These are phyloP conservation scores for Hymenoscyphus albidus DNA, from an alignment of 2,329 filamentous ascomycete species.

Conservation along the genomic window DNA sequence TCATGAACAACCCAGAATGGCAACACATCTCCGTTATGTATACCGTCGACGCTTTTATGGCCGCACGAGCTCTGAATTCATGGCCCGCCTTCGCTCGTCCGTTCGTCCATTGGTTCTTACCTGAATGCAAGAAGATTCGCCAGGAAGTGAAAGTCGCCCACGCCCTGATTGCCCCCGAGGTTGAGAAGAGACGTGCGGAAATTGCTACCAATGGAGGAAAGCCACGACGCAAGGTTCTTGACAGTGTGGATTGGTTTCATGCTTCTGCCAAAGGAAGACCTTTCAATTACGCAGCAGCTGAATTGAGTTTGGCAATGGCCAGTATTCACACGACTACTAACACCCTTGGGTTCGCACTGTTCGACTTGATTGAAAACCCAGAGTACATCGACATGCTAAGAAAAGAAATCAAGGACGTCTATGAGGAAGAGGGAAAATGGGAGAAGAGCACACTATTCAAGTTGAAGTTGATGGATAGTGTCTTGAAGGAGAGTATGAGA, in stretches of 20 bases:
- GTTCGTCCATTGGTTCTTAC: conserved; percentile 44
- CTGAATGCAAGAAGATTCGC: conserved; percentile 39
- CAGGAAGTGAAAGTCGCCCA: conserved; percentile 38
- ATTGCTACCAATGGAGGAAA: conserved; percentile 17
- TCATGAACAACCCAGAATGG: conserved; percentile 47
- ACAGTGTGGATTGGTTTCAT: conserved; percentile 44
- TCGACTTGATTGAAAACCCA: conserved; percentile 46
- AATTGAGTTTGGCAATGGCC: conserved; percentile 42
- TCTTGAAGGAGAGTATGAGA: conserved; percentile 39
- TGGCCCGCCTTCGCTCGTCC: conserved; percentile 41
- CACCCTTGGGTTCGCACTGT: conserved; percentile 46
- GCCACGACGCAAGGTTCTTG: conserved; percentile 31
- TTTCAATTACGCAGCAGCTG: conserved; percentile 35
- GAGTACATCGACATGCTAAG: conserved; percentile 36
- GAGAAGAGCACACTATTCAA: conserved; percentile 21
- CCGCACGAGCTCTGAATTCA: conserved; percentile 38
- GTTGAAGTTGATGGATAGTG: conserved; percentile 37
- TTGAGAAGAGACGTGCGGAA: conserved; percentile 18
- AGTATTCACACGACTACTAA: conserved; percentile 49
- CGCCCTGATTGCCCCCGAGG: conserved; percentile 33
- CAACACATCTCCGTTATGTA: conserved; percentile 43
- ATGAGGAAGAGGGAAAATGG: conserved; percentile 37
- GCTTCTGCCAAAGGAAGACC: conserved; percentile 35
- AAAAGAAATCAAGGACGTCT: conserved; percentile 38
- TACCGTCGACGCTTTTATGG: conserved; percentile 39